Percentiles rank a stretch among this genome's conserved stretches.
Conservation (phyloP, 176 grass and related monocot genomes). For the Oryza punctata region DNA sequence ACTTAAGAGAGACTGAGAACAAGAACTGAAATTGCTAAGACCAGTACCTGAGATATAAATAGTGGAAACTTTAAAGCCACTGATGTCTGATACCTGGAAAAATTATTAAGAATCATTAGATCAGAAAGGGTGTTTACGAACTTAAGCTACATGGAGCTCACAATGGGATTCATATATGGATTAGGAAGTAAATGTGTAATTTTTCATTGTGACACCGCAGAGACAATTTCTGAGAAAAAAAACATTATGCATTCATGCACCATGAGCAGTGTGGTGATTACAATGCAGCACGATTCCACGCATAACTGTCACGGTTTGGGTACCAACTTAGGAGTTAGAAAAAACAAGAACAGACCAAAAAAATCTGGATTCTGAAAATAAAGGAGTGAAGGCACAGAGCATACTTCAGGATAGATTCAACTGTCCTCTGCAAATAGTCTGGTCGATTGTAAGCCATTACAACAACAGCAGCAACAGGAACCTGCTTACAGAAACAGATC, state of each 20-base stretch:
- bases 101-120: slow-evolving; percentile 13
- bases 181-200: background rate
- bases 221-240: background rate
- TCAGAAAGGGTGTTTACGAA: slow-evolving; percentile 15
- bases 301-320: background rate
- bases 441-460: slow-evolving; percentile 98
- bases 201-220: background rate
- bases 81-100: slow-evolving; percentile 76
- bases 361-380: background rate
- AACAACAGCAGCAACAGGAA: slow-evolving; percentile 88
- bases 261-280: background rate
- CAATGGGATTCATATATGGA: background rate
- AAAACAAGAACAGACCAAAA: background rate
- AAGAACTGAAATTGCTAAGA: slow-evolving; percentile 21
- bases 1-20: slow-evolving; percentile 30
- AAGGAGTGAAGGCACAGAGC: slow-evolving; percentile 14
- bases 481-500: slow-evolving; percentile 47
- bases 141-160: slow-evolving; percentile 4
- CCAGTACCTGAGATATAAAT: slow-evolving; percentile 92
- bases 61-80: slow-evolving; percentile 92
- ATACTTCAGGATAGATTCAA: slow-evolving; percentile 96
- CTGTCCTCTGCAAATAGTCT: slow-evolving; percentile 93
- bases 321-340: background rate
- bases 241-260: background rate
- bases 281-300: slow-evolving; percentile 1